Conservation (phyloP, 2,329 filamentous ascomycete genomes). For the Clonostachys byssicola region DNA sequence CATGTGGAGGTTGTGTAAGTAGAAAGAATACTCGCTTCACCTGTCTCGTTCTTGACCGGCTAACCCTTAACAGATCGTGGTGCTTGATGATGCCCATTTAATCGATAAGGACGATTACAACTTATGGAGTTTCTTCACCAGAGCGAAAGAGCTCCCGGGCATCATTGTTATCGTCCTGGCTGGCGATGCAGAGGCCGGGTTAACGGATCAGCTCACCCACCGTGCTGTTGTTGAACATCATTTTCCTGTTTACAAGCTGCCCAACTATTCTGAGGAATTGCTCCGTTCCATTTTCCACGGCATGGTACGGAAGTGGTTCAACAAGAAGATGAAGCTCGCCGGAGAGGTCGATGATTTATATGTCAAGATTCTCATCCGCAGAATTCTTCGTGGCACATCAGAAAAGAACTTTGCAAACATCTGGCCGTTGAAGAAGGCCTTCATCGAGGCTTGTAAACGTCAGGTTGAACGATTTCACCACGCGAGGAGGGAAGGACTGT, state of each 20-base stretch:
- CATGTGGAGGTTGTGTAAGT: constrained; percentile 53
- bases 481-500: constrained; percentile 9
- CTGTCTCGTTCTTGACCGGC: neutral
- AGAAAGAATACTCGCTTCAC: neutral
- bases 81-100: constrained; percentile 20
- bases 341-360: constrained; percentile 1
- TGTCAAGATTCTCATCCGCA: constrained; percentile 28
- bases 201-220: constrained; percentile 1
- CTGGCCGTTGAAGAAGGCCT: constrained; percentile 4
- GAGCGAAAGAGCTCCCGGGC: constrained; percentile 14
- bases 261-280: constrained; percentile 4
- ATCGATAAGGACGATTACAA: constrained; percentile 18
- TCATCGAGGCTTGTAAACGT: constrained; percentile 1
- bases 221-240: constrained; percentile 13
- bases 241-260: constrained; percentile 10
- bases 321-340: constrained; percentile 4
- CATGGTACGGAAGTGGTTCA: constrained; percentile 2
- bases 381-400: constrained; percentile 40
- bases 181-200: constrained; percentile 15
- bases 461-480: constrained; percentile 3
- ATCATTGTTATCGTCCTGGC: constrained; percentile 19
- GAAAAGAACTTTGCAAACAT: constrained; percentile 5
- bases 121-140: constrained; percentile 17
- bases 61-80: constrained; percentile 13
- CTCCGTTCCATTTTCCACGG: constrained; percentile 3